These are phyloP conservation scores for Emmonsiellopsis sp. DNA, from an alignment of 2,329 filamentous ascomycete genomes.

Conservation along the genomic window DNA sequence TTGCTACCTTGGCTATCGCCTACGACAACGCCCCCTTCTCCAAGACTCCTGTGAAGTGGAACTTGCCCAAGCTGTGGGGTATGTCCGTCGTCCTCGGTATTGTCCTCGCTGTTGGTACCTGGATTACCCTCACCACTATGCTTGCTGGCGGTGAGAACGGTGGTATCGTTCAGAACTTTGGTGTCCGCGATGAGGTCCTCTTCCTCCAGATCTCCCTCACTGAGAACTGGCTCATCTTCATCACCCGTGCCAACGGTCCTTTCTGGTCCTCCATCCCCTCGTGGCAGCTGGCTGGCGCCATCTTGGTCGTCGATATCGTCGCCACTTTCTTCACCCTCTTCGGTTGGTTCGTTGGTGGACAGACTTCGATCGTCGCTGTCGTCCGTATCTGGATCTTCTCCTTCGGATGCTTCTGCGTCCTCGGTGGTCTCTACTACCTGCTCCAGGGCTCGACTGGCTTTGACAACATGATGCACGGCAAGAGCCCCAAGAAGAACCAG, in stretches of 20 bases:
- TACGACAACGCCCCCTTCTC: slow-evolving; percentile 90
- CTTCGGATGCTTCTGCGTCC: slow-evolving; percentile 77
- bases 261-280: slow-evolving; percentile 88
- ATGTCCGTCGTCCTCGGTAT: slow-evolving; percentile 79
- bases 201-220: slow-evolving; percentile 87
- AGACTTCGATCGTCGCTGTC: slow-evolving; percentile 72
- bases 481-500: slow-evolving; percentile 69
- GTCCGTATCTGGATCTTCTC: slow-evolving; percentile 89
- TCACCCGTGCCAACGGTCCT: slow-evolving; percentile 84
- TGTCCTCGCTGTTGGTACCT: slow-evolving; percentile 73
- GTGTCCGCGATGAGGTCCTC: slow-evolving; percentile 69
- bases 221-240: slow-evolving; percentile 95
- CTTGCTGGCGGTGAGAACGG: slow-evolving; percentile 57
- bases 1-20: slow-evolving; percentile 83
- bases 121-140: slow-evolving; percentile 85
- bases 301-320: slow-evolving; percentile 71
- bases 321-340: slow-evolving; percentile 81
- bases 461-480: slow-evolving; percentile 89
- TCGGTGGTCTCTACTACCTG: slow-evolving; percentile 71
- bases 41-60: slow-evolving; percentile 85
- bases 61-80: slow-evolving; percentile 86
- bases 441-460: slow-evolving; percentile 73
- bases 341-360: slow-evolving; percentile 64
- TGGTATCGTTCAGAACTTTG: slow-evolving; percentile 85
- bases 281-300: slow-evolving; percentile 72